Evolutionary conservation across 352 stramenopile species (phyloP).

Genomic region (Albugo laibachii): DNA sequence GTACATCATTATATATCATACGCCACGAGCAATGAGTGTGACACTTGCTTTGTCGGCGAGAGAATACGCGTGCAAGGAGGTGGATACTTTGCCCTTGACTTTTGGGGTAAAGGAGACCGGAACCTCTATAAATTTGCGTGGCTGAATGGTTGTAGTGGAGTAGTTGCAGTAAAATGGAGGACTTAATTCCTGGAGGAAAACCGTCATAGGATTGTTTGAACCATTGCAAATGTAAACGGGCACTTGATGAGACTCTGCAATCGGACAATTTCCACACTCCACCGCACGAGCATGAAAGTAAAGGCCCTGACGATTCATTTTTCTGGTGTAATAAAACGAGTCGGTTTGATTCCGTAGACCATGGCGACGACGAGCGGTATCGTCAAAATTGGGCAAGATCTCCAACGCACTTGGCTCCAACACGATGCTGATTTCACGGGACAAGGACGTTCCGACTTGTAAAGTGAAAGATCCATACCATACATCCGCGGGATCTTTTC

Average conservation of each 20-base stretch:
- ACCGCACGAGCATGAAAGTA: conserved; percentile 75
- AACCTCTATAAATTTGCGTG: conserved; percentile 72
- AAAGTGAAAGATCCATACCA: conserved; percentile 49
- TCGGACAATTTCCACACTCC: conserved; percentile 49
- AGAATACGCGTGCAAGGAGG: conserved; percentile 64
- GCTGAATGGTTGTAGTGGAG: conserved; percentile 53
- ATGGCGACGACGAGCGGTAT: conserved; percentile 36
- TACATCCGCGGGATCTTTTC: conserved; percentile 10
- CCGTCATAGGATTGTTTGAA: conserved; percentile 53
- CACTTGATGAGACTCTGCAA: conserved; percentile 58
- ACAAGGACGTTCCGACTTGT: conserved; percentile 20
- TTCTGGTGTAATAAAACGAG: conserved; percentile 76
- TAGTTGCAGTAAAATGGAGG: conserved; percentile 60
- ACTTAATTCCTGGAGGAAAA: conserved; percentile 62
- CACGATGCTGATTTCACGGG: conserved; percentile 51
- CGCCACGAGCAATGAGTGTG: conserved; percentile 50
- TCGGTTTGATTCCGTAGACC: conserved; percentile 50
- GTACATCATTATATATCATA: too few species aligned
- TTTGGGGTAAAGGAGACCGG: conserved; percentile 56
- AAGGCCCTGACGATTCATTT: conserved; percentile 36
- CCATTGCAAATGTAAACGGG: conserved; percentile 77
- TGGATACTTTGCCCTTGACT: conserved; percentile 57
- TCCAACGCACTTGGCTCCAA: conserved; percentile 18
- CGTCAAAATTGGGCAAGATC: conserved; percentile 28
- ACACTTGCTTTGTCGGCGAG: conserved; percentile 59